A percentile compares a stretch with the other conserved stretches of the same genome.
Conservation (phyloP, 2,329 filamentous ascomycete species). For the Exophiala calicioides region DNA sequence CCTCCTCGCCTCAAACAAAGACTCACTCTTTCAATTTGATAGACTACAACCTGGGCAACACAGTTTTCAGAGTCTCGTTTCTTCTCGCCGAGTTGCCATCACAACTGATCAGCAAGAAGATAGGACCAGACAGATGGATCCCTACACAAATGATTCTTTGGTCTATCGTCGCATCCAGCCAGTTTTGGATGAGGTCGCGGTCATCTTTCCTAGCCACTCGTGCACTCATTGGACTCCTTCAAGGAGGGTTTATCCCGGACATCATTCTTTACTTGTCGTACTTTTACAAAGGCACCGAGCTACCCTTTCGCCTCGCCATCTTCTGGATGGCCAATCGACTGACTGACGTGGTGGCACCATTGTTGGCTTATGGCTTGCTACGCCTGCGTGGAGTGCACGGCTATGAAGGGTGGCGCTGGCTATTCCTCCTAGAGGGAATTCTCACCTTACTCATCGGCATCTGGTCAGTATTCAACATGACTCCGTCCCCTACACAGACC, state of each 20-base stretch:
- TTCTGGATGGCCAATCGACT: conserved; percentile 60
- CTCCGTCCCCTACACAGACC: conserved; percentile 42
- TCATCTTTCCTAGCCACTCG: conserved; percentile 42
- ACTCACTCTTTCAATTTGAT: no score
- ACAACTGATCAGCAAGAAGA: conserved; percentile 57
- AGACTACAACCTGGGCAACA: conserved; percentile 49
- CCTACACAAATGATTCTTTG: conserved; percentile 51
- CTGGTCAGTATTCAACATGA: conserved; percentile 53
- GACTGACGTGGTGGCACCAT: conserved; percentile 42
- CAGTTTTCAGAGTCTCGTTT: conserved; percentile 57
- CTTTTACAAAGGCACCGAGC: conserved; percentile 61
- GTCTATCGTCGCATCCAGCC: conserved; percentile 39
- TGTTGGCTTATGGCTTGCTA: conserved; percentile 45
- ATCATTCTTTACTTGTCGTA: conserved; percentile 63
- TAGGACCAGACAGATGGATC: conserved; percentile 58
- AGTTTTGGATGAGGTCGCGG: conserved; percentile 49
- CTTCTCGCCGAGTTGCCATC: conserved; percentile 58
- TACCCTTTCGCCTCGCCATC: conserved; percentile 51
- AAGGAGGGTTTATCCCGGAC: conserved; percentile 50
- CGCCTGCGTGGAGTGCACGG: conserved; percentile 37
- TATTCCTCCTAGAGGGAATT: conserved; percentile 40
- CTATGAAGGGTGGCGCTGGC: conserved; percentile 43
- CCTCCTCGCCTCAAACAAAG: no score
- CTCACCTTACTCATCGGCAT: conserved; percentile 42
- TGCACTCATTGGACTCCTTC: conserved; percentile 45